Percentiles rank a stretch among this genome's conserved stretches.
Evolutionary conservation across 306 rosid genomes (phyloP).

Genomic region (Citrullus amarus): DNA sequence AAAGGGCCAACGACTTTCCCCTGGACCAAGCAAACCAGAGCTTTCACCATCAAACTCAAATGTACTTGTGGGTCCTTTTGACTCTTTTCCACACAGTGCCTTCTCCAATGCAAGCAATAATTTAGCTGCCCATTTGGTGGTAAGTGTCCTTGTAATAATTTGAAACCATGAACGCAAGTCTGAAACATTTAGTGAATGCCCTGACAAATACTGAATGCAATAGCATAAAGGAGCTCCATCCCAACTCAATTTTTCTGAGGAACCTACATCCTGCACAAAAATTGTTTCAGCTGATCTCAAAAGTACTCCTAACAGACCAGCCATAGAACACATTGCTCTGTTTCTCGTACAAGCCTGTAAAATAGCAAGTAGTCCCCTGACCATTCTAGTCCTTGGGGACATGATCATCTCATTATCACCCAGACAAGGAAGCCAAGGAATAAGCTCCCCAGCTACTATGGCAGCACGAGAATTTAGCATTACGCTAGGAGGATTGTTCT

Average conservation of each 20-base stretch:
- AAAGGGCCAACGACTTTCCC: slow-evolving; percentile 98
- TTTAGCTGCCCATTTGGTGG: slow-evolving; percentile 66
- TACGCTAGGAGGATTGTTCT: slow-evolving; percentile 90
- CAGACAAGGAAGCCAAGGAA: slow-evolving; percentile 87
- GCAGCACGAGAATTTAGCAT: slow-evolving; percentile 98
- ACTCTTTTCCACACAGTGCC: slow-evolving; percentile 83
- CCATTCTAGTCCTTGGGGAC: slow-evolving; percentile 97
- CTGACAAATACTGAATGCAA: slow-evolving; percentile 91
- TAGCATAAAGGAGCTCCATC: slow-evolving; percentile 86
- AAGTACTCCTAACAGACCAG: slow-evolving; percentile 82
- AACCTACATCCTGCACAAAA: slow-evolving; percentile 49
- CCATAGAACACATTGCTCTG: slow-evolving; percentile 94
- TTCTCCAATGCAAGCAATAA: slow-evolving; percentile 82
- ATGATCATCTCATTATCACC: slow-evolving; percentile 58
- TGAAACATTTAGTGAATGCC: slow-evolving; percentile 71
- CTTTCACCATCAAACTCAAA: slow-evolving; percentile 99
- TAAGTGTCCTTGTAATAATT: slow-evolving; percentile 59
- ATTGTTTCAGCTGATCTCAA: slow-evolving; percentile 73
- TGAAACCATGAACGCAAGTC: slow-evolving; percentile 84
- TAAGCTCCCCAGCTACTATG: slow-evolving; percentile 80
- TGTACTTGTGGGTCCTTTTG: slow-evolving; percentile 78
- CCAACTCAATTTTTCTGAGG: slow-evolving; percentile 62
- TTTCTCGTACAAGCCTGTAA: slow-evolving; percentile 93
- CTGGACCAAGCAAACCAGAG: slow-evolving; percentile 96
- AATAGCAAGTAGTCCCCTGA: slow-evolving; percentile 90